phyloP scores from a whole-genome alignment of 2,329 filamentous ascomycete genomes.

The Epichloe glyceriae region DNA sequence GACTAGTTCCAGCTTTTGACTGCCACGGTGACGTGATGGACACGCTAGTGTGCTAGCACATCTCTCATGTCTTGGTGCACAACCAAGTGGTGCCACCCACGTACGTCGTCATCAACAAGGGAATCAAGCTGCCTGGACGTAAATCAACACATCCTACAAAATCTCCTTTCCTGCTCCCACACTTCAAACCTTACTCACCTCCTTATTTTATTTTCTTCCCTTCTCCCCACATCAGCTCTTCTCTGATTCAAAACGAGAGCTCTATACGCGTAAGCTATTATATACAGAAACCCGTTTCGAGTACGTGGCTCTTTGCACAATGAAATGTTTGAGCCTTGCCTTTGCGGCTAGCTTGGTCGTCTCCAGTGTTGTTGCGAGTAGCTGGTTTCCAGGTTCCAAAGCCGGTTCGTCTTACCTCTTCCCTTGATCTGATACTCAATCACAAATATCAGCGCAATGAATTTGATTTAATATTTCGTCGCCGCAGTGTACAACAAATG shows the following conservation, averaged over 20 bases:
- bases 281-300: not conserved
- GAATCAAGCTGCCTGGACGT: not conserved
- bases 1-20: not conserved
- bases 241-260: not conserved
- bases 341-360: conserved; percentile 61
- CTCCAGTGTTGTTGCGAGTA: conserved; percentile 57
- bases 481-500: conserved; percentile 86
- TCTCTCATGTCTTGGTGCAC: not conserved
- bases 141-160: not conserved
- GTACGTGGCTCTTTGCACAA: conserved; percentile 27
- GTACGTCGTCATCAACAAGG: conserved; percentile 1
- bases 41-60: not conserved
- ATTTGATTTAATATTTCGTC: not conserved
- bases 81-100: not conserved
- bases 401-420: conserved; percentile 47
- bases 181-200: not conserved
- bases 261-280: not conserved
- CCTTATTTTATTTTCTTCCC: not conserved
- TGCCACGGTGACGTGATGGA: conserved; percentile 9
- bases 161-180: not conserved
- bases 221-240: not conserved
- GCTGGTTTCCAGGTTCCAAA: conserved; percentile 66
- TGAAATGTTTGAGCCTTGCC: conserved; percentile 66
- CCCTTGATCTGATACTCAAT: not conserved
- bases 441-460: not conserved